Conservation (phyloP, 225 moss, liverwort and hornwort genomes). For the Physcomitrium patens region DNA sequence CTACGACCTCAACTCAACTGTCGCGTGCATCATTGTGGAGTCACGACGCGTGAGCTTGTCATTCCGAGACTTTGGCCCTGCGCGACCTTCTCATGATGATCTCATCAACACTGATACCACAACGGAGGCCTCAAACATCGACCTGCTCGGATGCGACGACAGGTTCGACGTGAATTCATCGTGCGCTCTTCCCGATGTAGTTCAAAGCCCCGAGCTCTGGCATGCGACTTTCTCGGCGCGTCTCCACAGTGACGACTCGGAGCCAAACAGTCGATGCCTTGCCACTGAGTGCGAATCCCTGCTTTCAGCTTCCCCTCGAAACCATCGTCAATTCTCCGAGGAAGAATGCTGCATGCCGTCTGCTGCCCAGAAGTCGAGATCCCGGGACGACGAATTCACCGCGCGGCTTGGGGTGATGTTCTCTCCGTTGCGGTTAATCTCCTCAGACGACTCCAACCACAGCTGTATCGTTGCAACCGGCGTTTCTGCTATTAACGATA, state of each 20-base stretch:
- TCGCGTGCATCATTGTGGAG: conserved; percentile 35
- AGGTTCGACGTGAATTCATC: conserved; percentile 18
- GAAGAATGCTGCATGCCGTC: conserved; percentile 3
- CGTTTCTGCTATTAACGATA: conserved; percentile 36
- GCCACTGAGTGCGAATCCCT: conserved; percentile 1
- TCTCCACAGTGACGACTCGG: conserved; percentile 32
- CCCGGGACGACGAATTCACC: conserved; percentile 51
- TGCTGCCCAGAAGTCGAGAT: conserved; percentile 35
- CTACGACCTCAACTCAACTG: conserved; percentile 35
- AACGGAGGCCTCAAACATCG: conserved; percentile 20
- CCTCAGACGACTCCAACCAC: conserved; percentile 39
- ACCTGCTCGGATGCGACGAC: conserved; percentile 30
- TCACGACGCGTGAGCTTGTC: conserved; percentile 50
- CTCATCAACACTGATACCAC: neutral
- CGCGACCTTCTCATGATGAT: conserved; percentile 35
- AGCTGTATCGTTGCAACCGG: conserved; percentile 36
- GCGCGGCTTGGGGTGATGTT: conserved; percentile 53
- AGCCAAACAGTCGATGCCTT: conserved; percentile 5
- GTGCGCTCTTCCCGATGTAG: conserved; percentile 20
- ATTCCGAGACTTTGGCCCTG: conserved; percentile 54
- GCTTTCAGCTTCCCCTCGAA: neutral
- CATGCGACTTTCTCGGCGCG: conserved; percentile 67
- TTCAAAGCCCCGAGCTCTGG: conserved; percentile 66
- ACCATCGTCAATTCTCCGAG: neutral
- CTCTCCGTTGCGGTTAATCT: conserved; percentile 44